Base-by-base conservation (phyloP, 1,284 basidiomycete species). In the Sporisorium reilianum region DNA sequence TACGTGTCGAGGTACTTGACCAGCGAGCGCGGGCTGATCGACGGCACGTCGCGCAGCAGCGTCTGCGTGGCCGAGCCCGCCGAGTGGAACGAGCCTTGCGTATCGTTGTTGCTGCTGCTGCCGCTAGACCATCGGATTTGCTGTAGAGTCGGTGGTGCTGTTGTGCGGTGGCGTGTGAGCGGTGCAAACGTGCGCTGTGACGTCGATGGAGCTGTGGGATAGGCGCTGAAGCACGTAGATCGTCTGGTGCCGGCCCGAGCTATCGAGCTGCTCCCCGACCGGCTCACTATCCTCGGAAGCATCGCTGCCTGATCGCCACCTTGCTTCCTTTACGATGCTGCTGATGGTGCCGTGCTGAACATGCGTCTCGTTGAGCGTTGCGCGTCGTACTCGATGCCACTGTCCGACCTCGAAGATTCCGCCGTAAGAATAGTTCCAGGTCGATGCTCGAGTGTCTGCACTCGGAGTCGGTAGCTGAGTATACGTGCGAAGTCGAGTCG, bases 1-100 rank as follows among this genome's bases (percentile, higher is more conserved):
- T 92, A 96, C 80, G 93, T 90, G 77, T 94, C 91, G 30, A 97
- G 88, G 85, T 94, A 94, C 80, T 91, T 89, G n/a, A 91, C 91
- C 40, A 97, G 89, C 91, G 95, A 64, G 10, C 56, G 46, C 34
- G 65, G 79, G 42, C 55, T 63, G n/a, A 69, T 58, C 2, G 58
- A 28, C 0, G 71, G 71, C 5, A 68, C 10, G 26, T 63, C 59
- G 3, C 57, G 44, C 7, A 65, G 45, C 14, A 64, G 16, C 0
- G 61, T 63, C 3, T 38, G 12, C 32, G 36, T 52, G 9, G 62
- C 45, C 0, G 64, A 66, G 2, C 26, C 11, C 0, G 64, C 40
- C 4, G 64, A 28, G 40, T 72, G 69, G 32, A 44, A 72, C 0
- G 63, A 65, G 3, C 68, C 68, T 18, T 44, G 40, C 0, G 59